These are phyloP conservation scores for Colletotrichum navitas DNA, from an alignment of 2,329 filamentous ascomycete species.

Conservation along the genomic window DNA sequence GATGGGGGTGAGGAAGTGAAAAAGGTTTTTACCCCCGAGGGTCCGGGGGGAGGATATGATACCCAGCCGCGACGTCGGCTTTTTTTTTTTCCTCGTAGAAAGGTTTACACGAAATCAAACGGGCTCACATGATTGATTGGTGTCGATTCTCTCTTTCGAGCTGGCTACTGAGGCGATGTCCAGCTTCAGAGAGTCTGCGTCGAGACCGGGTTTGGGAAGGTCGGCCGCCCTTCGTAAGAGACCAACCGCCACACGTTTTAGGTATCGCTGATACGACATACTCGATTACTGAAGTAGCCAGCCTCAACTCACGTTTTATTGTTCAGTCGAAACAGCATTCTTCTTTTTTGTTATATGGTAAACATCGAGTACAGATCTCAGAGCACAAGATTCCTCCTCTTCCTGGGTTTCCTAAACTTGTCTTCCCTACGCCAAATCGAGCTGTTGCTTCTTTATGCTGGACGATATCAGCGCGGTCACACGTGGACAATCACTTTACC, in stretches of 20 bases:
- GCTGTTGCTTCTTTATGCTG: too few species aligned
- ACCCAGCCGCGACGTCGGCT: conserved; percentile 36
- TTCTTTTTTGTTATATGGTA: too few species aligned
- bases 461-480: too few species aligned
- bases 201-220: background rate
- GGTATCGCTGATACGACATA: background rate
- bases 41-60: conserved; percentile 31
- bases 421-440: background rate
- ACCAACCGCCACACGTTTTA: background rate
- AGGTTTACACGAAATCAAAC: background rate
- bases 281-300: too few species aligned
- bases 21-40: background rate
- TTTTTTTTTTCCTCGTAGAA: background rate
- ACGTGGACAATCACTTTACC: too few species aligned
- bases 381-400: background rate
- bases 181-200: background rate
- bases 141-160: background rate
- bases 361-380: too few species aligned
- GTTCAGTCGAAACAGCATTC: background rate
- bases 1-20: conserved; percentile 22
- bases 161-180: background rate
- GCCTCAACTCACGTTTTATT: background rate
- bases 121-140: background rate
- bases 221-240: background rate
- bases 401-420: background rate